Evolutionary conservation across 768 basidiomycete genomes (phyloP), one percentile per base, ranked within the genome.

Genomic region (Suillus weaverae): DNA sequence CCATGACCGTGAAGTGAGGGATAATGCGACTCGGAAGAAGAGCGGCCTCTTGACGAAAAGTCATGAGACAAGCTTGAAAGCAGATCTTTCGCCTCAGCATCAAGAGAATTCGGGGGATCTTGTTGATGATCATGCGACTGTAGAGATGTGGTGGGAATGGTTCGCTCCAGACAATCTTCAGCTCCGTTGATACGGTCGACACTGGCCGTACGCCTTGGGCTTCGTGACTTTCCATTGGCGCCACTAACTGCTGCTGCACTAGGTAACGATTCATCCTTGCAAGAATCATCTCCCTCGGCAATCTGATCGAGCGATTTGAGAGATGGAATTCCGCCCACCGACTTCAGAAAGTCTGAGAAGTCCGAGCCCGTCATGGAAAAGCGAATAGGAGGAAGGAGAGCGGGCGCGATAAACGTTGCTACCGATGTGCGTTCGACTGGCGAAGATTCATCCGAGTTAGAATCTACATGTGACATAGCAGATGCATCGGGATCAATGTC

Each of bases 291-390:
- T 11, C 84, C 72, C 61, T 82, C 81, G 6, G 82, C 78, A 41
- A 89, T 74, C 54, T 80, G 78, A 46, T 83, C 81, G 56, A 86
- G 71, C 20, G 81, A 79, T 69, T 82, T 80, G 63, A 83, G 72
- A 11, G 84, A 77, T 11, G 81, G 80, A 32, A 81, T 72, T 22
- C 84, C 84, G 43, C 83, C 85, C 7, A 87, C 85, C 38, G 85
- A 84, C 69, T 77, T 85, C 60, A 92, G 82, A 20, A 92, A 76
- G 64, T 91, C 90, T 0, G 88, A 86, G 71, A 98, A 95, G 73
- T 97, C 95, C 0, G 86, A 81, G 54, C 88, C 85, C 64, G 87
- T 90, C 79, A 97, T 84, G 18, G 95, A 96, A 74, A 97, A 90
- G n/a, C 92, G 87, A 71, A 97, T 95, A 0, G 93, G 93, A 3